Evolutionary conservation across 768 basidiomycete species (phyloP).

Genomic region (Psilocybe azurescens): DNA sequence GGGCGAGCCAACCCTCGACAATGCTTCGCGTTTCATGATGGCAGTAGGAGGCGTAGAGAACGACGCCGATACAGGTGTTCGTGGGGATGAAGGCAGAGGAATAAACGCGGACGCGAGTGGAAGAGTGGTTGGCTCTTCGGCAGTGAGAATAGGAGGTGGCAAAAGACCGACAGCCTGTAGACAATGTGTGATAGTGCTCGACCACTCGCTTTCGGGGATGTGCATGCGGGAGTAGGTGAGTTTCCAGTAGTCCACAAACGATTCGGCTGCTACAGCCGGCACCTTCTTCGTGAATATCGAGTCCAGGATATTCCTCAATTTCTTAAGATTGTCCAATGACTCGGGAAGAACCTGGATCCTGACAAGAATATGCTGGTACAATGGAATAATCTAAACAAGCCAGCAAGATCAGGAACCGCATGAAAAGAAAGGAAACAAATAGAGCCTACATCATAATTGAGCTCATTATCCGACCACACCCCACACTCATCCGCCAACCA

Average conservation of each 20-base stretch:
- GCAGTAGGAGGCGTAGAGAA: conserved; percentile 28
- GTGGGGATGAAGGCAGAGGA: conserved; percentile 15
- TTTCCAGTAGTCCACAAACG: conserved; percentile 71
- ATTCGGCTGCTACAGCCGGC: conserved; percentile 49
- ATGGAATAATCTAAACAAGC: conserved; percentile 54
- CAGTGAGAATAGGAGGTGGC: not conserved
- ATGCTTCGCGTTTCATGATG: conserved; percentile 18
- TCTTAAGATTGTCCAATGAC: conserved; percentile 44
- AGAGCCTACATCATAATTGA: conserved; percentile 59
- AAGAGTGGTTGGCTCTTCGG: not conserved
- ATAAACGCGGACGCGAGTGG: conserved; percentile 22
- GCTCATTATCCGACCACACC: conserved; percentile 56
- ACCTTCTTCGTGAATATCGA: conserved; percentile 63
- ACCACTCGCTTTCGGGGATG: conserved; percentile 59
- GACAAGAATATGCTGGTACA: conserved; percentile 67
- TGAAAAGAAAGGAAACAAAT: conserved; percentile 2
- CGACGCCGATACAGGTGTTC: conserved; percentile 26
- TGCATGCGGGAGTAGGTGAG: conserved; percentile 44
- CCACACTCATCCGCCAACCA: conserved; percentile 71
- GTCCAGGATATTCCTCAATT: conserved; percentile 55
- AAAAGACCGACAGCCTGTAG: conserved; percentile 24
- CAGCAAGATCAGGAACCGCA: conserved; percentile 5
- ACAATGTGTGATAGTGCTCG: conserved; percentile 37
- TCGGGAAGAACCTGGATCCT: conserved; percentile 53
- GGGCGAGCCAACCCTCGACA: conserved; percentile 26